Base-by-base conservation (phyloP, 2,329 filamentous ascomycete genomes). In the Parastagonospora nodorum region DNA sequence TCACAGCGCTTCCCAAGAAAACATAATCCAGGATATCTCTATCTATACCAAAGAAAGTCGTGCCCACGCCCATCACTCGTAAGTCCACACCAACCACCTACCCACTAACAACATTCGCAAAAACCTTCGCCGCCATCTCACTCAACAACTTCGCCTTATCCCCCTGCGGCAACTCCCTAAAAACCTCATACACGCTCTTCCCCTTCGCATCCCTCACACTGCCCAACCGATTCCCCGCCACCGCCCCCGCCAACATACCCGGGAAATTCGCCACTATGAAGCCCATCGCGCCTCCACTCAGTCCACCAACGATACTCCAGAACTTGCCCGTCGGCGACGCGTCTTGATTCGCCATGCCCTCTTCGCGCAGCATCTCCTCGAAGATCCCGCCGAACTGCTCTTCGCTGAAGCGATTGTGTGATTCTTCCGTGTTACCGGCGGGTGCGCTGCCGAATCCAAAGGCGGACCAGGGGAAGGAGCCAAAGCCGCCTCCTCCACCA, bases 211-310 rank as follows among this genome's bases (percentile, higher is more conserved):
- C 94, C 49, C 94, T 82, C 15, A 99, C 84, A 6, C 90, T 90
- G 1, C 94, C 94, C n/a, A 97, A 76, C 44, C 92, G 78, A 75
- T 97, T 97, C 9, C 94, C 94, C 0, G 92, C 93, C 2, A 97
- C 92, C 2, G 90, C 91, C 2, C 94, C 94, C 0, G 93, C 93
- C 32, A 97, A 74, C 66, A 93, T 82, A 0, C 94, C 94, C 0
- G 93, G 90, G 42, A 97, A 85, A 71, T 97, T 97, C 27, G 88
- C 94, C 24, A 97, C 83, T 61, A 99, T 99, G 74, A 97, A 97
- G 0, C 94, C 94, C 72, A 99, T 83, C 2, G 91, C 90, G 10
- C 88, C 93, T 29, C 94, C 94, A 68, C 90, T 94, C 35, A 93
- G 74, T 1, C 91, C 92, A 2, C 94, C 94, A 1, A 97, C 71